A percentile compares a stretch with the other conserved stretches of the same genome.
Conservation (phyloP, 1,139 yeast genomes). For the Saccharomyces pastorianus region DNA sequence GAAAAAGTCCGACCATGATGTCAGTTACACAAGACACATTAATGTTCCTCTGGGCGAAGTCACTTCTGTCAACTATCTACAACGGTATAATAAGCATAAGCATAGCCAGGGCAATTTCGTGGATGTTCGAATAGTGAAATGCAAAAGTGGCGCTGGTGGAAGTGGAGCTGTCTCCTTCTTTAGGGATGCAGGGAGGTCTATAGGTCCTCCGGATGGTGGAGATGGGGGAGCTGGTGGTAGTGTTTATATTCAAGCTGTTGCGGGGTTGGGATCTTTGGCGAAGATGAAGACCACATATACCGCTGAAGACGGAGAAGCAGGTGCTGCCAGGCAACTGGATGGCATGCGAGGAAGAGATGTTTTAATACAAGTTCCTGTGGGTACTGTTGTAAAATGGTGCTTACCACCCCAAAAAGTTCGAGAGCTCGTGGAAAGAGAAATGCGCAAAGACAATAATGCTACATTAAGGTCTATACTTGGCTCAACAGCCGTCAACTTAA, state of each 20-base stretch:
- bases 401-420: conserved; percentile 57
- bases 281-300: conserved; percentile 56
- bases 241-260: conserved; percentile 71
- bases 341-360: conserved; percentile 78
- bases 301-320: conserved; percentile 66
- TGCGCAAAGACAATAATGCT: conserved; percentile 3
- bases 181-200: conserved; percentile 73
- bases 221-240: conserved; percentile 95
- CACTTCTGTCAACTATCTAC: conserved; percentile 23
- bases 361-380: conserved; percentile 80
- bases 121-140: conserved; percentile 59
- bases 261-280: conserved; percentile 62
- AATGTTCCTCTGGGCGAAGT: conserved; percentile 35
- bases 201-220: conserved; percentile 97
- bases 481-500: conserved; percentile 12
- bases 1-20: background rate
- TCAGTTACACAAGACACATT: conserved; percentile 9
- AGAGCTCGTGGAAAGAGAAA: conserved; percentile 15
- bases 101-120: conserved; percentile 37
- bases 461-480: conserved; percentile 17
- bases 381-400: conserved; percentile 80
- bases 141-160: conserved; percentile 83
- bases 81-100: conserved; percentile 34
- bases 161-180: conserved; percentile 79
- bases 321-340: conserved; percentile 69